phyloP scores from a whole-genome alignment of 1,139 yeast genomes.

The Nakaseomyces kungkrabaensis region DNA sequence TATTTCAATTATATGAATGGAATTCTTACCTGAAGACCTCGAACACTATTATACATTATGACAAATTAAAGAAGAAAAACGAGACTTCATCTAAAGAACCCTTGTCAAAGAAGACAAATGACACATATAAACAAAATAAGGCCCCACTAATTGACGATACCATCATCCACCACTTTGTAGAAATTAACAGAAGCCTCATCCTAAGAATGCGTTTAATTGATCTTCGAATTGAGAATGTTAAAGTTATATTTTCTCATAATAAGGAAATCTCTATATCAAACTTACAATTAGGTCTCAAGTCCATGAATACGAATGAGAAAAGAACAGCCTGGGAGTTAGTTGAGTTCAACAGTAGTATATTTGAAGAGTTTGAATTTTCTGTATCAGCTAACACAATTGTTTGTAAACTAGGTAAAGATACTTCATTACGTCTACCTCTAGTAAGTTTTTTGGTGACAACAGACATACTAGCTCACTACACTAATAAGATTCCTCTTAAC shows the following conservation, averaged over 20 bases:
- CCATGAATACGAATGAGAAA: constrained; percentile 14
- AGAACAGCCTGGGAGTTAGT: constrained; percentile 16
- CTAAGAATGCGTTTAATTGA: constrained; percentile 18
- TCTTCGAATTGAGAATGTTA: constrained; percentile 24
- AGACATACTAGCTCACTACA: constrained; percentile 18
- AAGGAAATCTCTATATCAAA: constrained; percentile 20
- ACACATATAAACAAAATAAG: neutral
- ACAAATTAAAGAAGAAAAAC: neutral
- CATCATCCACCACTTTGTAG: neutral
- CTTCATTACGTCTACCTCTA: constrained; percentile 22
- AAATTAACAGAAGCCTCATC: constrained; percentile 7
- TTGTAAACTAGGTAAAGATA: constrained; percentile 12
- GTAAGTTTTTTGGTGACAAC: constrained; percentile 22
- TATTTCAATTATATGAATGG: neutral
- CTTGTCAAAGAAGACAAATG: neutral
- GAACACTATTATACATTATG: constrained; percentile 4
- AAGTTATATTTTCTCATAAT: constrained; percentile 10
- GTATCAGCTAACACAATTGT: constrained; percentile 21
- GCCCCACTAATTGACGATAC: neutral
- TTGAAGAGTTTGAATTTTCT: constrained; percentile 22
- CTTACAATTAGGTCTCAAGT: constrained; percentile 18
- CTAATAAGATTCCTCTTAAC: constrained; percentile 12
- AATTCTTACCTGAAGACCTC: constrained; percentile 1
- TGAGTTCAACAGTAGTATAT: constrained; percentile 11
- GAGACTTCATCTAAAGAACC: neutral